phyloP scores from a whole-genome alignment of 2,329 filamentous ascomycete species.

The Sclerotinia trifoliorum region DNA sequence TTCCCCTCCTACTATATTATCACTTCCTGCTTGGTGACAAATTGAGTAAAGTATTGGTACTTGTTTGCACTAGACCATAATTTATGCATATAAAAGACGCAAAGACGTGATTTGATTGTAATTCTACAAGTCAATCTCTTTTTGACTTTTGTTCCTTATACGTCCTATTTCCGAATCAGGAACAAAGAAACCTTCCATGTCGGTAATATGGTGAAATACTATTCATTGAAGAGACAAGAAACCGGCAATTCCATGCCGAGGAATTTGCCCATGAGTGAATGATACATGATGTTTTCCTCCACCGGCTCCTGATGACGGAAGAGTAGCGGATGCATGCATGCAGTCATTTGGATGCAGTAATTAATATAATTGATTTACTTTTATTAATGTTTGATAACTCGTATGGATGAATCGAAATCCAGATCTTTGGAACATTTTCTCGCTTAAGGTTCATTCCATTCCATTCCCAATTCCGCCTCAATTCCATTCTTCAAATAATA shows the following conservation, averaged over 20 bases:
- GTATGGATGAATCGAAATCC: background rate
- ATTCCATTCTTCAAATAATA: background rate
- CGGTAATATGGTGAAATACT: background rate
- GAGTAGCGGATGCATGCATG: background rate
- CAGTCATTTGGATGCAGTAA: background rate
- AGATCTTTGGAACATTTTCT: background rate
- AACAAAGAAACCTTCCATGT: background rate
- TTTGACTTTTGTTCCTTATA: background rate
- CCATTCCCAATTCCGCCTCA: background rate
- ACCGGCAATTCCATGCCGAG: constrained; percentile 5
- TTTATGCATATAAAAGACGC: background rate
- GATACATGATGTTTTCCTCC: background rate
- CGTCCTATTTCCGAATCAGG: background rate
- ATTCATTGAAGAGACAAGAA: constrained; percentile 5
- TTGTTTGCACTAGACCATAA: background rate
- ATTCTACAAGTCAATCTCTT: background rate
- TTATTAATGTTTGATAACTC: background rate
- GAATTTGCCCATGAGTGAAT: background rate
- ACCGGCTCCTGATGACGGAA: no score
- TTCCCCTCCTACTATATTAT: background rate
- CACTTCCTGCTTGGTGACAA: background rate
- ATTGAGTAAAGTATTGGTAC: background rate
- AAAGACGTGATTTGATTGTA: background rate
- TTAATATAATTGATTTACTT: background rate
- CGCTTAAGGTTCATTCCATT: constrained; percentile 15